Base-by-base conservation (phyloP, 257 asterid species). In the Solanum piurae region DNA sequence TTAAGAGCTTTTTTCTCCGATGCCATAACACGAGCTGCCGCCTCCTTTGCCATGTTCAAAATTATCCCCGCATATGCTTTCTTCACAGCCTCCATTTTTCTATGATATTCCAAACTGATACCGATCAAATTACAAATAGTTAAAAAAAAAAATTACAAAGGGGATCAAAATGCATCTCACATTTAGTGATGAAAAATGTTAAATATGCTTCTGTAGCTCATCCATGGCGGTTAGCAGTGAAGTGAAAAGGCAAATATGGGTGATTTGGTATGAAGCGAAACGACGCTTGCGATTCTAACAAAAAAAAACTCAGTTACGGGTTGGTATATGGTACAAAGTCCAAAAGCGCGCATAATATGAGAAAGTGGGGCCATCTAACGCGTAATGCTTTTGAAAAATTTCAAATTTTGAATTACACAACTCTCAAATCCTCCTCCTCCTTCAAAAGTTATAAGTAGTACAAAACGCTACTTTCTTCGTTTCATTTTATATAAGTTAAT, bases 11-110 rank as follows among this genome's bases (percentile, higher is more conserved):
- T 91, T 16, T 89, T 33, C 40, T 96, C 95, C 66, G 98, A 93
- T 84, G 83, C 93, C 94, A 95, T 90, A 9, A 95, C 95, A 9
- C 98, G 94, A 91, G 92, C 94, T 88, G 98, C 98, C 75, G 98
- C 96, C 89, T 96, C 98, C 86, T 92, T 96, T 16, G 98, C 90
- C 69, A 93, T 90, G 90, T 93, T 93, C 60, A 96, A 94, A 69
- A 96, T 93, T 92, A 95, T 94, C 36, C 91, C 95, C 38, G 96
- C 96, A 66, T 91, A 95, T 8, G 93, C 97, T 88, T 88, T 92
- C 93, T 94, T 94, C 92, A 93, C 76, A 58, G 91, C 93, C 90
- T 93, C 93, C 92, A 91, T 91, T 86, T 72, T 89, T 83, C 94
- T 93, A 84, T 91, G 0, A 23, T 62, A 86, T 18, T 29, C 12